Base-by-base conservation (phyloP, 2,329 filamentous ascomycete genomes). In the Aspergillus proliferans region DNA sequence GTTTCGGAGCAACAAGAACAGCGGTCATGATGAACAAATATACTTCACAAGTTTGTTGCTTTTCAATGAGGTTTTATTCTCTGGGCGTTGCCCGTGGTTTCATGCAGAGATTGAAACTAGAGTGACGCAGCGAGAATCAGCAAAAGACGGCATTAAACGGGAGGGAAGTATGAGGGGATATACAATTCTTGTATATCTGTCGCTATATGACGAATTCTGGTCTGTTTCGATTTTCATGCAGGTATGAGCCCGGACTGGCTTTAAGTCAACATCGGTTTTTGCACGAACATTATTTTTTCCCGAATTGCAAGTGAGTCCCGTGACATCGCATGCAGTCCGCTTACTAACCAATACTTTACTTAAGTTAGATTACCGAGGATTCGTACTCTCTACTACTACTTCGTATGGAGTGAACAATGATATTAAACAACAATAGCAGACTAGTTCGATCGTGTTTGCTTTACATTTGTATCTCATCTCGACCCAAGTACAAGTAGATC, bases 1-100 rank as follows among this genome's bases (percentile, higher is more conserved):
- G 64, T 53, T 63, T 67, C 14, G 63, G 54, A 45, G 60, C 49
- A 33, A 57, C 49, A 47, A 66, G 46, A 43, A 57, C 59, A 48
- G 62, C 60, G 14, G 66, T 62, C 65, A 69, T 65, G 30, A 38
- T 54, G 15, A 21, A 18, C 2, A 22, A 34, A 34, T 40, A n/a
- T 12, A 7, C 7, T 40, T 40, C 15, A 40, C 18, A 21, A 12
- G 19, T 4, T 40, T 40, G 18, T 10, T 40, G 38, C 10, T 40
- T 6, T 40, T 19, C 38, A 14, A 40, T 21, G 15, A 40, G 18
- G 10, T 19, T 21, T 21, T 19, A 10, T 19, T 21, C 38, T 19
- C 34, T 19, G 7, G 34, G 18, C 7, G 34, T n/a, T 15, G 34
- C 34, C 34, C 34, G 34, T 14, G n/a, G 9, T 38, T 38, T 19